Evolutionary conservation across 2,329 filamentous ascomycete genomes (phyloP).

Genomic region (Microdochium bolleyi): DNA sequence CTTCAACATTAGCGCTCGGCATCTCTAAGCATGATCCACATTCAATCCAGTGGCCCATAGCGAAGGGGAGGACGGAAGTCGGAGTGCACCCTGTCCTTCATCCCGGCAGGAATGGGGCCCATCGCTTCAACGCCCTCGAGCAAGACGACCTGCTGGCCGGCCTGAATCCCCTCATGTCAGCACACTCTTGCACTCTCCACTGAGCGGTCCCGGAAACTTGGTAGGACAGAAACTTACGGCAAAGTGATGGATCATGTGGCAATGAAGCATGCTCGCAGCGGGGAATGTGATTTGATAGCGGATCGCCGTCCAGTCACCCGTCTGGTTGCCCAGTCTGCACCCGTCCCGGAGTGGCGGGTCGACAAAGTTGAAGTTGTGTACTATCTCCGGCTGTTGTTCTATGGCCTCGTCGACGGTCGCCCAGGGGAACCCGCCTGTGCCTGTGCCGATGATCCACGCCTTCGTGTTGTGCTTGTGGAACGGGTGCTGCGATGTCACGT

Average conservation of each 20-base stretch:
- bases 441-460: constrained; percentile 13
- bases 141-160: constrained; percentile 9
- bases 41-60: constrained; percentile 8
- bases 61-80: constrained; percentile 6
- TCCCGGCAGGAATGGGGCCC: constrained; percentile 6
- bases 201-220: too few species aligned
- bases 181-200: not conserved
- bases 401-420: constrained; percentile 25
- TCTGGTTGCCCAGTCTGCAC: constrained; percentile 5
- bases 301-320: constrained; percentile 8
- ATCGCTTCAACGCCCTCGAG: constrained; percentile 9
- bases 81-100: constrained; percentile 8
- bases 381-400: constrained; percentile 30
- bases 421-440: constrained; percentile 15
- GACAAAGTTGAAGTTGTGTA: constrained; percentile 31
- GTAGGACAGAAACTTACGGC: constrained; percentile 4
- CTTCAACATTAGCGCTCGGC: too few species aligned
- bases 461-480: constrained; percentile 20
- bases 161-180: constrained; percentile 1
- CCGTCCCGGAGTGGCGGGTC: constrained; percentile 7
- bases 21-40: too few species aligned
- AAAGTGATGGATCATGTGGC: constrained; percentile 11
- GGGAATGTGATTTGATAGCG: constrained; percentile 9
- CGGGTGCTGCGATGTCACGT: constrained; percentile 11
- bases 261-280: constrained; percentile 9